These are phyloP conservation scores for Fraxinus americana DNA, from an alignment of 257 asterid genomes.

Conservation along the genomic window DNA sequence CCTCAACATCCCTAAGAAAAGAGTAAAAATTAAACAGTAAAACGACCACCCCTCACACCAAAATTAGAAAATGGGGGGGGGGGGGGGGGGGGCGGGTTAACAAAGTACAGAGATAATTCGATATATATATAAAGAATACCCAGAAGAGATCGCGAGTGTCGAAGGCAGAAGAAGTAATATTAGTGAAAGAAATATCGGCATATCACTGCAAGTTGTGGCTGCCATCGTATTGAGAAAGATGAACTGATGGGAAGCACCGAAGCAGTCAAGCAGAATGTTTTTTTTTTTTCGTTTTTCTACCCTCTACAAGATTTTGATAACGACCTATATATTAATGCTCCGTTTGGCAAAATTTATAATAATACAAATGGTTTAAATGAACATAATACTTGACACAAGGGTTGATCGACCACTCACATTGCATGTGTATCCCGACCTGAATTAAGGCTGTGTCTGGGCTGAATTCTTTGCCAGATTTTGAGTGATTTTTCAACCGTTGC, in stretches of 20 bases:
- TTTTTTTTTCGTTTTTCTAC: neutral
- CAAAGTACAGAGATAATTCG: neutral
- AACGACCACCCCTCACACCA: neutral
- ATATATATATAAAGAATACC: slow-evolving; percentile 30
- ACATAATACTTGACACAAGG: too few species aligned
- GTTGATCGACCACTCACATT: too few species aligned
- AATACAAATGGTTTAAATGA: too few species aligned
- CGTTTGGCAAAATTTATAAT: too few species aligned
- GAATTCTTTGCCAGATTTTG: too few species aligned
- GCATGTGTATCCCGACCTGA: too few species aligned
- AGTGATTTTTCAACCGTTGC: too few species aligned
- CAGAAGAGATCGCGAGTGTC: slow-evolving; percentile 51
- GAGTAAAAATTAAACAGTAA: slow-evolving; percentile 19
- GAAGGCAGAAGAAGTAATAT: slow-evolving; percentile 36
- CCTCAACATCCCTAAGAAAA: slow-evolving; percentile 43
- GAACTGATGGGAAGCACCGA: neutral
- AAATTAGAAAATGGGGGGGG: neutral
- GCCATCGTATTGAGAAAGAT: neutral
- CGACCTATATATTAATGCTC: neutral
- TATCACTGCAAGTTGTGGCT: neutral
- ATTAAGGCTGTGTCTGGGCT: too few species aligned
- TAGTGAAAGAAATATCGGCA: slow-evolving; percentile 28
- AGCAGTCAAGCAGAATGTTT: neutral
- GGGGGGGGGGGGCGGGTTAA: too few species aligned
- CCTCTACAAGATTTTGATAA: neutral